A percentile compares a stretch with the other conserved stretches of the same genome.
Evolutionary conservation across 1,139 yeast species (phyloP).

Genomic region (Saccharomycopsis phalli): DNA sequence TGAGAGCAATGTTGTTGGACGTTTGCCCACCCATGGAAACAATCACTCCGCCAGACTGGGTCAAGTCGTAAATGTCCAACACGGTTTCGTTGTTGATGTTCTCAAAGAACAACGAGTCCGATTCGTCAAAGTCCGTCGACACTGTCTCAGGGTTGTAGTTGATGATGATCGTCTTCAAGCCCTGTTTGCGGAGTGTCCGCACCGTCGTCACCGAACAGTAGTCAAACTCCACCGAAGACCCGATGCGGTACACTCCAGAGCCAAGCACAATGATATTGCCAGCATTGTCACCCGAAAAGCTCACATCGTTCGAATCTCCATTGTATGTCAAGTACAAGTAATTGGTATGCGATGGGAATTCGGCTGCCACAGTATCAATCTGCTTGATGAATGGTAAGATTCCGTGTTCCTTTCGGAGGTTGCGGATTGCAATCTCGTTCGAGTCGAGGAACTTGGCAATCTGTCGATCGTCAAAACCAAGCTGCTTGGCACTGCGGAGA

Average conservation of each 20-base stretch:
- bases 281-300: constrained; percentile 42
- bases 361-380: constrained; percentile 98
- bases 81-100: constrained; percentile 93
- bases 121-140: constrained; percentile 96
- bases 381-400: constrained; percentile 91
- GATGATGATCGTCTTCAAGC: constrained; percentile 89
- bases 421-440: constrained; percentile 88
- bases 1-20: constrained; percentile 91
- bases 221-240: constrained; percentile 90
- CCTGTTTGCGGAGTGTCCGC: constrained; percentile 83
- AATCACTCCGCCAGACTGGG: constrained; percentile 85
- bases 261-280: constrained; percentile 87
- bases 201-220: constrained; percentile 97
- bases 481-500: constrained; percentile 85
- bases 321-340: constrained; percentile 93
- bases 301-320: constrained; percentile 81
- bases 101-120: constrained; percentile 94
- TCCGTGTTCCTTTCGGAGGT: constrained; percentile 82
- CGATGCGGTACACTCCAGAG: constrained; percentile 91
- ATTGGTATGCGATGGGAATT: constrained; percentile 95
- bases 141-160: constrained; percentile 99
- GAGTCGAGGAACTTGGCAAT: constrained; percentile 85
- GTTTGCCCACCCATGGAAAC: constrained; percentile 99
- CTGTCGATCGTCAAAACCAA: constrained; percentile 96
- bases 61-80: constrained; percentile 89